Base-by-base conservation (phyloP, 2,329 filamentous ascomycete species). In the Chaetomiaceae sp. region DNA sequence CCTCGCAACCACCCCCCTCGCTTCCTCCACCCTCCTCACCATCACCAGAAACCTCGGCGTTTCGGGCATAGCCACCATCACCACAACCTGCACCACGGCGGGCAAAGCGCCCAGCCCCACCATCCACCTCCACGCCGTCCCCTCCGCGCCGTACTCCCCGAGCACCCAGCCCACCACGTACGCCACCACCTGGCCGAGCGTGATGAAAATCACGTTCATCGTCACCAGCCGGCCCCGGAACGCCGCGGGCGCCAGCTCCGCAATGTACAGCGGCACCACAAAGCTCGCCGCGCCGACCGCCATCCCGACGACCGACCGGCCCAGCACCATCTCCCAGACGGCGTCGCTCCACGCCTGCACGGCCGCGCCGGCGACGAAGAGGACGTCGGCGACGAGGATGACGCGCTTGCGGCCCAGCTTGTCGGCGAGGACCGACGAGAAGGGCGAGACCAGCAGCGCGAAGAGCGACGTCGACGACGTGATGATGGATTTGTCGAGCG, bases 41-140 rank as follows among this genome's bases (percentile, higher is more conserved):
- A 84, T 85, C 18, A 95, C 84, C 20, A 96, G 76, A 86, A 89
- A 96, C 21, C 92, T 78, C 30, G 92, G 92, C 11, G 89, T 95
- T 70, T 97, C 92, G 0, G 90, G 90, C 80, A 96, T 86, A 47
- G 82, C 75, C 2, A 82, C 62, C 54, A 96, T 72, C 50, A 95
- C 72, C 0, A 76, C 66, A 5, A 82, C 79, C 67, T 96, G 92
- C 3, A 90, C 51, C 0, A 80, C 67, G 0, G 90, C 91, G 0
- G 92, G 92, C 23, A 86, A 57, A 8, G 87, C 87, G 0, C 91
- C 92, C 0, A 96, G 70, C 0, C 91, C 91, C 0, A 96, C 90
- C 81, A 96, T 91, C 85, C 88, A 95, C 45, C 90, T 77, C 91
- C 92, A 97, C 1, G 87, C 89, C 11, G 77, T 79, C 32, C 64